Percentiles rank a stretch among this genome's conserved stretches.
Conservation (phyloP, 306 rosid genomes). For the Purshia tridentata region DNA sequence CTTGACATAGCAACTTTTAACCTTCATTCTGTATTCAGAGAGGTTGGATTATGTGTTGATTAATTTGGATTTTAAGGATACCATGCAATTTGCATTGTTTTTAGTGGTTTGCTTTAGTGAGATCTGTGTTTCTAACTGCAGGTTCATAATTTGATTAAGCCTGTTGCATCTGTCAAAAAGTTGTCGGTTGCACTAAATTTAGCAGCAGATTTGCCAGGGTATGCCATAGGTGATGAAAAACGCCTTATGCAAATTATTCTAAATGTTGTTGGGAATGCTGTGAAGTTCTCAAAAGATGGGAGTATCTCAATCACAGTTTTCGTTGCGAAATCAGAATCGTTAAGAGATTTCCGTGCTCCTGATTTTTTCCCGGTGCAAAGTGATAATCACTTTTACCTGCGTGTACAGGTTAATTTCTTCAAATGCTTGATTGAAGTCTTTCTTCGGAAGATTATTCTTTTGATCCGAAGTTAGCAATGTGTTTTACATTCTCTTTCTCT, state of each 20-base stretch:
- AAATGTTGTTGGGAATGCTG: constrained; percentile 93
- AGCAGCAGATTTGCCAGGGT: constrained; percentile 72
- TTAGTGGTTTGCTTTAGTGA: constrained; percentile 25
- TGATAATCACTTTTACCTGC: constrained; percentile 78
- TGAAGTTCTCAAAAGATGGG: constrained; percentile 93
- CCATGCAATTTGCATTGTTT: constrained; percentile 21
- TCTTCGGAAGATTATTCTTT: constrained; percentile 19
- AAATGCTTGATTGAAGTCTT: constrained; percentile 23
- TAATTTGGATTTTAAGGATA: constrained; percentile 7
- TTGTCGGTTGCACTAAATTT: constrained; percentile 56
- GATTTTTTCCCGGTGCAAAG: constrained; percentile 66
- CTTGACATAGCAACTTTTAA: constrained; percentile 72
- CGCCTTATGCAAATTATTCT: constrained; percentile 87
- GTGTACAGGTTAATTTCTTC: constrained; percentile 76
- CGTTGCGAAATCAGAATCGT: constrained; percentile 71
- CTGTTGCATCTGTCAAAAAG: constrained; percentile 83
- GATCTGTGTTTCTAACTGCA: constrained; percentile 42
- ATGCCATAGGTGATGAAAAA: constrained; percentile 79
- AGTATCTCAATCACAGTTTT: constrained; percentile 60
- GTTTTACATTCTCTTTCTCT: constrained; percentile 3
- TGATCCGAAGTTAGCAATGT: constrained; percentile 13
- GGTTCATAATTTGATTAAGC: constrained; percentile 84
- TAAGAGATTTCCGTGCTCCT: constrained; percentile 67
- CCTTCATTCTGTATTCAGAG: constrained; percentile 80
- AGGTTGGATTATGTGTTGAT: constrained; percentile 42